phyloP scores from a whole-genome alignment of 2,329 filamentous ascomycete species.

The Trichoderma oligosporum region DNA sequence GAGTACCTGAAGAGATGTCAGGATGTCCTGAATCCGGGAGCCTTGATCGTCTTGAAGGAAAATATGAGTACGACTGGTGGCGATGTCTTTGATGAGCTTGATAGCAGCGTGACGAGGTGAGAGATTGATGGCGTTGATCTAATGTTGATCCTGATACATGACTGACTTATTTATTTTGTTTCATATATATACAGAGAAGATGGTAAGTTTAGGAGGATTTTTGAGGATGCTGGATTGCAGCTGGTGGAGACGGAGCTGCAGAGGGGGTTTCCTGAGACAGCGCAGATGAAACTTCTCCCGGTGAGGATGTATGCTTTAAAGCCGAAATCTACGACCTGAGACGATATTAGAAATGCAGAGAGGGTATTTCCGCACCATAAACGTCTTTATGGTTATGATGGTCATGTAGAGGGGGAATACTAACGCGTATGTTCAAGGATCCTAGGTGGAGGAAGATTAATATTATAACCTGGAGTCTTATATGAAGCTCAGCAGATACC shows the following conservation, averaged over 20 bases:
- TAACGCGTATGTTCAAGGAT: too few relatives aligned
- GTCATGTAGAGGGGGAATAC: too few relatives aligned
- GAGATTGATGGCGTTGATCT: slow-evolving; percentile 20
- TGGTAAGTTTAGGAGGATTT: slow-evolving; percentile 65
- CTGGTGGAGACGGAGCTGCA: slow-evolving; percentile 71
- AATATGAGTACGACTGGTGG: slow-evolving; percentile 58
- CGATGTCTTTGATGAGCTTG: slow-evolving; percentile 71
- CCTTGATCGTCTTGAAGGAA: slow-evolving; percentile 52
- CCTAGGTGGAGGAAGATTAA: too few relatives aligned
- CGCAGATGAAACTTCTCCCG: slow-evolving; percentile 52
- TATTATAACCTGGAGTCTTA: too few relatives aligned
- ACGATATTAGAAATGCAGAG: not conserved
- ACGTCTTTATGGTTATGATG: too few relatives aligned
- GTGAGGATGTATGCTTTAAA: slow-evolving; percentile 74
- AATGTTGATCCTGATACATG: not conserved
- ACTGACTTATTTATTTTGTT: not conserved
- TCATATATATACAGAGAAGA: slow-evolving; percentile 48
- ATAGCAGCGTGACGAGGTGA: slow-evolving; percentile 72
- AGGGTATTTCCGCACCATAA: too few relatives aligned
- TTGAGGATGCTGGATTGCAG: slow-evolving; percentile 63
- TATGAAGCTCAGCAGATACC: too few relatives aligned
- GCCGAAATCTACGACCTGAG: not conserved
- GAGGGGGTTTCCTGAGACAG: slow-evolving; percentile 58
- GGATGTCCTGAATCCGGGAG: slow-evolving; percentile 31
- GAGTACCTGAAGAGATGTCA: slow-evolving; percentile 62